Evolutionary conservation across 1,139 yeast species (phyloP), one percentile per base, ranked within the genome.

Genomic region (Nakaseomyces delphensis): DNA sequence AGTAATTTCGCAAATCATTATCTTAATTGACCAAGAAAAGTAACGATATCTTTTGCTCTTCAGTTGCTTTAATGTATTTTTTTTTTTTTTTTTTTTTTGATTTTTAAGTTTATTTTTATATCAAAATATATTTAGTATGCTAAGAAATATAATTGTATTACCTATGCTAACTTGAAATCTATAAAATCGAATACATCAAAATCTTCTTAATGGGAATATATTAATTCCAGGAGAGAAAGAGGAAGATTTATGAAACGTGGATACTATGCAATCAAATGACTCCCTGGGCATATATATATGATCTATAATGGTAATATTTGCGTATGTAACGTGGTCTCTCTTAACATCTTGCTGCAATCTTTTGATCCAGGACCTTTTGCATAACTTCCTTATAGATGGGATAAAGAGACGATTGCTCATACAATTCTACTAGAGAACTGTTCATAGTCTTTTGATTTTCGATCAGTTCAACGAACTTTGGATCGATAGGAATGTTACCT

Each of bases 401-500:
- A 41, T 60, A 63, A 46, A 75, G 53, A 10, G 70, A 60, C 14
- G 69, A 60, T 3, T 59, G 55, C 16, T 55, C 49, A 52, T 76
- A 76, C 39, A 67, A 57, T 20, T 69, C 63, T 1, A 64, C 54
- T 23, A 71, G 47, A 6, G 55, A 47, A 10, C 43, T 44, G 9
- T 48, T 45, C 5, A 48, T 40, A 16, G 49, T 37, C 33, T 43
- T 46, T 42, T 64, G 63, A 27, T 54, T 67, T 59, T 91, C 98
- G 14, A 91, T 75, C 71, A 86, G 64, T 51, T 83, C 87, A 20
- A 85, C 94, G 65, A 91, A 91, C 41, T 71, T 73, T 1, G 98
- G 98, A 55, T 91, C 98, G 21, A 93, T 85, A 1, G 98, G 98
- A 3, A 93, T 77, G 44, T 77, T 77, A 0, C 97, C 98, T 51